phyloP scores from a whole-genome alignment of 2,329 filamentous ascomycete species.

The Davidsoniella eucalypti region DNA sequence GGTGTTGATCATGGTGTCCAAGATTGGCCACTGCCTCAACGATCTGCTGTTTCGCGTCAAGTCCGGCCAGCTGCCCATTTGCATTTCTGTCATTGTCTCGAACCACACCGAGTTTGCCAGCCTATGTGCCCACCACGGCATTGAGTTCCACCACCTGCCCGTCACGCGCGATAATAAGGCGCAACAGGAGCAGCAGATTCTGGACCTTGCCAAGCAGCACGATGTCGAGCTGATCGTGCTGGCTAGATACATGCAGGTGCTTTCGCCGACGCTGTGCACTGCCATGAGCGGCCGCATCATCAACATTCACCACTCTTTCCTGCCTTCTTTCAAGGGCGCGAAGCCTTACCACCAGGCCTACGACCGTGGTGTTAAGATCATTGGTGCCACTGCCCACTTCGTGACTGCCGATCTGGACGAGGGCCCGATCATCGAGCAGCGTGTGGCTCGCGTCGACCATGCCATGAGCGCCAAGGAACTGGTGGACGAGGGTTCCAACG shows the following conservation, averaged over 20 bases:
- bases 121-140: constrained; percentile 55
- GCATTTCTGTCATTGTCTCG: constrained; percentile 63
- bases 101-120: constrained; percentile 62
- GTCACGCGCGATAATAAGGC: constrained; percentile 64
- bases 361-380: constrained; percentile 76
- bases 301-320: constrained; percentile 81
- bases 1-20: constrained; percentile 62
- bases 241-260: constrained; percentile 59
- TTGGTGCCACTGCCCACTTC: constrained; percentile 72
- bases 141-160: constrained; percentile 67
- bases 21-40: constrained; percentile 35
- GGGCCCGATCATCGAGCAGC: constrained; percentile 78
- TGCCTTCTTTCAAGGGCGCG: constrained; percentile 76
- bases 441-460: constrained; percentile 62
- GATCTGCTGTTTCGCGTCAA: constrained; percentile 67
- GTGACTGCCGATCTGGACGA: constrained; percentile 75
- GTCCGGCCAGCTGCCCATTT: constrained; percentile 56
- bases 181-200: constrained; percentile 53
- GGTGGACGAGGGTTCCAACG: constrained; percentile 65
- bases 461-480: constrained; percentile 58
- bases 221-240: constrained; percentile 64
- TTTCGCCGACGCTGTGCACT: constrained; percentile 45
- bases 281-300: constrained; percentile 70
- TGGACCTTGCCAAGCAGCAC: constrained; percentile 53
- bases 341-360: constrained; percentile 82